Evolutionary conservation across 2,329 filamentous ascomycete genomes (phyloP), one percentile per base, ranked within the genome.

Genomic region (Clarireedia monteithiana): DNA sequence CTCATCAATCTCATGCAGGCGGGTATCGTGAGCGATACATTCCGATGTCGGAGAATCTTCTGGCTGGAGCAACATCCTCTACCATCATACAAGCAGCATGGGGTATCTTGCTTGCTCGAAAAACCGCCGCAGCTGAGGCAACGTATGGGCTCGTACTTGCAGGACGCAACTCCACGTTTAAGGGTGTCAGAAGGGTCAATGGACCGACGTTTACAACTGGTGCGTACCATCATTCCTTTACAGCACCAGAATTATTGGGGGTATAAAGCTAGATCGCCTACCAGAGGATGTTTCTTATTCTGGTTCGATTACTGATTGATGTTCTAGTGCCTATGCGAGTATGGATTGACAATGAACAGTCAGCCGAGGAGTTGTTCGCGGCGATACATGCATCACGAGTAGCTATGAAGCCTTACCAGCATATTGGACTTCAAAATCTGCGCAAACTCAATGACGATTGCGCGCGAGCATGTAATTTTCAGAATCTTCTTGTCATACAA

Each of bases 81-180:
- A 63, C 57, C 7, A 50, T 59, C 3, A 61, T 64, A 51, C 59
- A 62, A 12, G 60, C 61, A 38, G 72, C 73, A 1, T 76, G 73
- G 74, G 70, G 71, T 3, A 59, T 76, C 4, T 64, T 74, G 1
- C 63, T 71, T 2, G 69, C 69, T 1, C 55, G 70, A 5, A 74
- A 74, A 54, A 68, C 73, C 40, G 68, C 67, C 2, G 64, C 69
- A 9, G 56, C 69, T 9, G 73, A 76, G 58, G 69, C 75, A 26
- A 63, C 73, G 5, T 75, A 75, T 57, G 74, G 74, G 3, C 70
- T 72, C 59, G 74, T 72, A 0, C 64, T 75, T 7, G 71, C 72
- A 5, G 74, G 74, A n/a, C 70, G 74, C 26, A 71, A 71, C 2
- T 67, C 70, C 27, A 62, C 71, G 2, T 44, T 76, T 3, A 54